Conservation (phyloP, 768 basidiomycete species). For the Kwoniella mangroviensis region DNA sequence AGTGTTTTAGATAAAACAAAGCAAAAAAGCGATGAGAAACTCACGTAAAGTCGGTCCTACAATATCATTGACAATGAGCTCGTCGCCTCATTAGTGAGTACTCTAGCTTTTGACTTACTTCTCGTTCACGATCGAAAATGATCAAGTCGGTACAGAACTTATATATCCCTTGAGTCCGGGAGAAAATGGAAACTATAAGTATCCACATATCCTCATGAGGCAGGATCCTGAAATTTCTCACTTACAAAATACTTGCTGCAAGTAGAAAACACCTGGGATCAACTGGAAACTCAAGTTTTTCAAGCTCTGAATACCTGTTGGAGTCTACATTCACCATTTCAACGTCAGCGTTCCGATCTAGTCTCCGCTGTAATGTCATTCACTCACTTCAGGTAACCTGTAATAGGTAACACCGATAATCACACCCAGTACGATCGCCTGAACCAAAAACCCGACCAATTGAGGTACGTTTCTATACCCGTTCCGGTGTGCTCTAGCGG, state of each 20-base stretch:
- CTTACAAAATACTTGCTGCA: constrained; percentile 49
- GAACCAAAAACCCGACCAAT: constrained; percentile 36
- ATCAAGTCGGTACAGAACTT: constrained; percentile 58
- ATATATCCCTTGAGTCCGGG: constrained; percentile 49
- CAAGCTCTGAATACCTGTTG: constrained; percentile 58
- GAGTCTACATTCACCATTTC: constrained; percentile 35
- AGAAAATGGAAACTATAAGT: no score
- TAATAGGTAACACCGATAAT: constrained; percentile 60
- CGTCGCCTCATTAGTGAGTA: not conserved
- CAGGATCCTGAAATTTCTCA: constrained; percentile 15
- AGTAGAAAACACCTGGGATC: constrained; percentile 55
- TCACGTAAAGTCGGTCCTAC: constrained; percentile 45
- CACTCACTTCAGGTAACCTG: constrained; percentile 55
- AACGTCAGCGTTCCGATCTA: not conserved
- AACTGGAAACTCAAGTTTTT: constrained; percentile 57
- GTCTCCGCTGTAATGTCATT: not conserved
- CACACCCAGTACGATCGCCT: constrained; percentile 45
- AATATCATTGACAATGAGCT: not conserved
- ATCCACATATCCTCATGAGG: no score
- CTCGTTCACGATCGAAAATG: constrained; percentile 63
- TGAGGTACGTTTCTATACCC: constrained; percentile 52
- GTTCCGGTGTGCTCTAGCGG: constrained; percentile 48
- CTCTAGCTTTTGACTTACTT: constrained; percentile 42
- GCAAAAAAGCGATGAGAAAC: not conserved
- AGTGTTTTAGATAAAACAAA: not conserved